These are phyloP conservation scores for Aegilops bicornis DNA, from an alignment of 176 grass and related monocot species.

Conservation along the genomic window DNA sequence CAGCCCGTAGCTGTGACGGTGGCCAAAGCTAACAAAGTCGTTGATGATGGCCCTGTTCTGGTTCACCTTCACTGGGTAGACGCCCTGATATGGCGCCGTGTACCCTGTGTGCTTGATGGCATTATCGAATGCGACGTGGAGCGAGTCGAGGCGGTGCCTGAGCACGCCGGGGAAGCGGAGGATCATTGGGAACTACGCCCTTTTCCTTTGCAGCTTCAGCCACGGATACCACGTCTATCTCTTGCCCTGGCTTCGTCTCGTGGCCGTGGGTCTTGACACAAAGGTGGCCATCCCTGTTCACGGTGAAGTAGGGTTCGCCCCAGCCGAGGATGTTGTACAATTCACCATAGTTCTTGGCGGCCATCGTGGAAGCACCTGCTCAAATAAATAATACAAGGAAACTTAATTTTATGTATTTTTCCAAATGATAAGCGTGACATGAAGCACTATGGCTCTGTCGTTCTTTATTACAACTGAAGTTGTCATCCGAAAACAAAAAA, in stretches of 20 bases:
- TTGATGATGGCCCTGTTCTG: slow-evolving; percentile 20
- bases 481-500: no score
- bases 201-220: not conserved
- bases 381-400: not conserved
- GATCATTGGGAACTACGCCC: slow-evolving; percentile 21
- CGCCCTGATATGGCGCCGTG: slow-evolving; percentile 17
- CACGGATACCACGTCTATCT: slow-evolving; percentile 13
- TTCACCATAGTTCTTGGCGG: not conserved
- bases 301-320: slow-evolving; percentile 32
- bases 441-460: no score
- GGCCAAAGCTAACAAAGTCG: slow-evolving; percentile 2
- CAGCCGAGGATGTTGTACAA: slow-evolving; percentile 29
- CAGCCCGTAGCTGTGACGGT: not conserved
- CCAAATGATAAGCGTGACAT: no score
- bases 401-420: not conserved
- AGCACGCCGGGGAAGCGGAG: slow-evolving; percentile 38
- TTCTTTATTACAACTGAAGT: no score
- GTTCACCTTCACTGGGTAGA: slow-evolving; percentile 34
- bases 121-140: slow-evolving; percentile 6
- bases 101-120: slow-evolving; percentile 15
- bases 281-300: slow-evolving; percentile 22
- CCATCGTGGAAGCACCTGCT: not conserved
- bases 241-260: not conserved
- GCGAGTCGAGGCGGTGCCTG: slow-evolving; percentile 9
- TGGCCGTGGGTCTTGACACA: slow-evolving; percentile 8